phyloP scores from a whole-genome alignment of 2,329 filamentous ascomycete species.

The Metarhizium rileyi region DNA sequence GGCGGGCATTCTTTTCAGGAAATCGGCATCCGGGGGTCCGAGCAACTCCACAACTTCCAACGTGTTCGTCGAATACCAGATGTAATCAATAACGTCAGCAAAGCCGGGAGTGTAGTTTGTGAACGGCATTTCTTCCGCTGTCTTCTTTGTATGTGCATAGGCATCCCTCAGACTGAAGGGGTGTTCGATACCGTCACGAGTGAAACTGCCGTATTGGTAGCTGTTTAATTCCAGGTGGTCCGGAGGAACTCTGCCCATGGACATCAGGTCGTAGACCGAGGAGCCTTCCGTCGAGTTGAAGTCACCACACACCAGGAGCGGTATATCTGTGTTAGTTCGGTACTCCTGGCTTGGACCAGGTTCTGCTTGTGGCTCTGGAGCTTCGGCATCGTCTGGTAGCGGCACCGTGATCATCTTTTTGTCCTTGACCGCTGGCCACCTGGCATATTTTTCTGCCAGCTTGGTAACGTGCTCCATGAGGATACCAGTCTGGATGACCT shows the following conservation, averaged over 20 bases:
- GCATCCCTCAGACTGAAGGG: constrained; percentile 89
- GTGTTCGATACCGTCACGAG: constrained; percentile 82
- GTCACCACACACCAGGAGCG: constrained; percentile 84
- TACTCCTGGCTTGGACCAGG: constrained; percentile 82
- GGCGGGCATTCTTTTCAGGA: constrained; percentile 77
- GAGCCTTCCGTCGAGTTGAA: constrained; percentile 88
- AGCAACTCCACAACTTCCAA: constrained; percentile 76
- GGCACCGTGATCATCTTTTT: constrained; percentile 52
- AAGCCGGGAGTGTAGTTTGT: constrained; percentile 98
- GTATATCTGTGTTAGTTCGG: constrained; percentile 75
- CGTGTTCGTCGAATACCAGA: constrained; percentile 92
- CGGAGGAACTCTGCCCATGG: constrained; percentile 66
- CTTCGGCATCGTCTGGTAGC: constrained; percentile 32
- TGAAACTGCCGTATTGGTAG: constrained; percentile 88
- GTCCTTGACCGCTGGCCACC: constrained; percentile 71
- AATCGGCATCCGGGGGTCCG: constrained; percentile 76
- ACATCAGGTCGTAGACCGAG: constrained; percentile 84
- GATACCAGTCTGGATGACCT: constrained; percentile 91
- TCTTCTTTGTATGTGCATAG: constrained; percentile 72
- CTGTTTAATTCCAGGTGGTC: constrained; percentile 71
- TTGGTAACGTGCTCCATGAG: constrained; percentile 87
- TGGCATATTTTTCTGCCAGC: constrained; percentile 74
- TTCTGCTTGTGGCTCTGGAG: constrained; percentile 43
- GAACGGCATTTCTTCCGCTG: constrained; percentile 77
- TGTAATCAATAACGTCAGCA: constrained; percentile 86